Evolutionary conservation across 495 filamentous ascomycete species (phyloP), one percentile per base, ranked within the genome.

Genomic region (Parathielavia appendiculata): DNA sequence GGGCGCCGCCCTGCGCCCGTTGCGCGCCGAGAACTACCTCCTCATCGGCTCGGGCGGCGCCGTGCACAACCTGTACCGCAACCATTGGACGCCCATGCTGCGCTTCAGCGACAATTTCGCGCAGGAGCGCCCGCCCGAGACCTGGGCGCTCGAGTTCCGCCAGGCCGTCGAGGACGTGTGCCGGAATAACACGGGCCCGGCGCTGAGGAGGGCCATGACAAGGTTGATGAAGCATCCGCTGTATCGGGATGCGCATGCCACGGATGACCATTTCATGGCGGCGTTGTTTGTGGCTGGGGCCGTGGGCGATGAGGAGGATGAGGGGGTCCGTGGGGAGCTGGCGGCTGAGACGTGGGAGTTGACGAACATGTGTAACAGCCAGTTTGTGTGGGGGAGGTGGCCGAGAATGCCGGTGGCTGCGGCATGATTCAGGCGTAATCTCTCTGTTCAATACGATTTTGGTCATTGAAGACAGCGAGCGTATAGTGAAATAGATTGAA

Each of bases 211-310:
- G 20, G 78, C 75, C 4, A 74, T 81, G 59, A 78, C 77, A 1
- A 70, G 77, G 46, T 58, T 86, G 66, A 86, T 85, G 82, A 83
- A 85, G 66, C 76, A 83, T 61, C 82, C 82, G 14, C 61, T 70
- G 26, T 86, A 74, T 62, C 60, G 82, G 20, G 83, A 85, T 67
- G 83, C 83, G 4, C 83, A 86, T 70, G 81, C 71, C 13, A 85
- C 82, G 0, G 82, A 86, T 61, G 83, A 85, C 65, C 82, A 86
- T 66, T 84, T 83, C 60, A 84, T 85, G 77, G 69, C 78, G 11
- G 75, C 76, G 0, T 58, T 78, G 56, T 85, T 85, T 68, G 79
- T 83, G 2, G 81, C 80, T 0, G 83, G 50, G 1, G 50, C 50
- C 5, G 50, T 40, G 35, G 50, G 50, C 13, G 50, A 52, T 40